These are phyloP conservation scores for Triangularia verruculosa DNA, from an alignment of 2,329 filamentous ascomycete genomes.

Conservation along the genomic window DNA sequence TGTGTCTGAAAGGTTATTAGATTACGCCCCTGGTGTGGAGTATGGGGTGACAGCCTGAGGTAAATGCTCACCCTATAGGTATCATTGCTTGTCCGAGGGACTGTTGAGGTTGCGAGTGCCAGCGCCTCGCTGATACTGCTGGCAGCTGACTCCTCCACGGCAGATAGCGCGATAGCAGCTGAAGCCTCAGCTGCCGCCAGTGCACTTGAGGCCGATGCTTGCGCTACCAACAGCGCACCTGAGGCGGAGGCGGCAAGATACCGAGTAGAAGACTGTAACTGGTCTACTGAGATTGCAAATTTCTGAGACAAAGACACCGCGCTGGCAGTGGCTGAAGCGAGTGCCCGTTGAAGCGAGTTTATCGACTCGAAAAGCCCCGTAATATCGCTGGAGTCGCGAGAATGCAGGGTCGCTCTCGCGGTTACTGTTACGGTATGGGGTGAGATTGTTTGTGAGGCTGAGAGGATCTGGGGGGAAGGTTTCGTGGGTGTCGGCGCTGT, in stretches of 20 bases:
- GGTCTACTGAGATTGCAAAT: slow-evolving; percentile 14
- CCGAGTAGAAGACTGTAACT: slow-evolving; percentile 17
- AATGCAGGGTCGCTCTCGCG: not conserved
- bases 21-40: too few relatives aligned
- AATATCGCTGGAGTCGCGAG: slow-evolving; percentile 8
- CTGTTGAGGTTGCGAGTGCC: slow-evolving; percentile 8
- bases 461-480: not conserved
- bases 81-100: not conserved
- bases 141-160: slow-evolving; percentile 14
- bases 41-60: too few relatives aligned
- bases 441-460: not conserved
- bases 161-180: slow-evolving; percentile 12
- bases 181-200: slow-evolving; percentile 15
- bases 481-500: slow-evolving; percentile 2
- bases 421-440: not conserved
- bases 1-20: not conserved
- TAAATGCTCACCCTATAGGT: not conserved
- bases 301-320: slow-evolving; percentile 13
- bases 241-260: slow-evolving; percentile 16
- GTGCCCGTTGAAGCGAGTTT: slow-evolving; percentile 15
- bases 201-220: slow-evolving; percentile 18
- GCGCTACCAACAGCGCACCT: slow-evolving; percentile 6
- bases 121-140: slow-evolving; percentile 14
- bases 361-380: slow-evolving; percentile 7
- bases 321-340: slow-evolving; percentile 14